Evolutionary conservation across 2,329 filamentous ascomycete species (phyloP), one percentile per base, ranked within the genome.

Genomic region (Pestalotiopsis sp.): DNA sequence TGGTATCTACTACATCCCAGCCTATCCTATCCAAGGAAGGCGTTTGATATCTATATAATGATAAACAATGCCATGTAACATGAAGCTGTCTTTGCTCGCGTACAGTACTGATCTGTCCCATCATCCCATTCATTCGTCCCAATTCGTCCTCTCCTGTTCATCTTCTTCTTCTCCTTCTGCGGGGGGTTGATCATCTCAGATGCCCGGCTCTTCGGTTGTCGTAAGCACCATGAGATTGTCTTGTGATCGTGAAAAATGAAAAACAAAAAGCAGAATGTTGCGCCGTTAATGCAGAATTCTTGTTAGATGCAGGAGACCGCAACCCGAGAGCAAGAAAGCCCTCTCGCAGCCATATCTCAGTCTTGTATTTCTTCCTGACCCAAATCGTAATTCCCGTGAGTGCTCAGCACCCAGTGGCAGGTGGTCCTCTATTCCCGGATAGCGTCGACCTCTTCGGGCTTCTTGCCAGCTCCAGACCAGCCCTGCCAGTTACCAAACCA

Each of bases 401-500:
- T 52, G 45, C 45, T 52, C 45, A 52, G 45, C 45, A 52, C 45
- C 17, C 45, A 52, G 7, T n/a, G 31, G 11, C 12, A n/a, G 12
- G 20, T n/a, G 27, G 31, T n/a, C n/a, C 13, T 23, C 27, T 70
- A 78, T 70, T 79, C 74, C 70, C 68, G 69, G 38, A 78, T 76
- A 38, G 69, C 68, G 60, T 77, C 75, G 25, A 65, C 68, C 7
- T 58, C 68, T 23, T 69, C 72, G 85, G 64, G 85, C 80, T 87
- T 88, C 80, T 85, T 86, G 31, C 75, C 78, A 77, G 83, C 84
- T 76, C 79, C 80, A 36, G 76, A 78, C 12, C 73, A 72, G 57
- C 71, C 71, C 31, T 84, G 83, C 88, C 89, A 91, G 59, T 39
- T 39, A 13, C 88, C 88, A 69, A 91, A 86, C 90, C 90, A 92